Evolutionary conservation across 139 green algal species (phyloP).

Genomic region (Pseudopediastrum boryanum): DNA sequence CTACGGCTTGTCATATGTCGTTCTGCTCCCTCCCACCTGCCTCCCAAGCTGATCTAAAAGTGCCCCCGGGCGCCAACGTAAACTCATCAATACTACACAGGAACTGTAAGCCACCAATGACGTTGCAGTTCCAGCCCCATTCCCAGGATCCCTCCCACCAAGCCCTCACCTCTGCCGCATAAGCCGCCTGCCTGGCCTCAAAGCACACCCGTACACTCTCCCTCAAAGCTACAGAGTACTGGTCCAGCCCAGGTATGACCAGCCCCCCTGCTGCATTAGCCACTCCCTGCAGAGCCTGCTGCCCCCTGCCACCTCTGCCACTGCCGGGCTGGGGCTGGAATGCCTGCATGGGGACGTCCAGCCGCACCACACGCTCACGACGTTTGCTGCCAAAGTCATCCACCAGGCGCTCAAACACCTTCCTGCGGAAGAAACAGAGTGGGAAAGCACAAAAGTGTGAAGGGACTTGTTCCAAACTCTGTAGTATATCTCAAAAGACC

Average conservation of each 20-base stretch:
- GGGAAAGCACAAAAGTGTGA: neutral
- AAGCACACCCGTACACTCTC: slow-evolving; percentile 73
- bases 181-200: slow-evolving; percentile 75
- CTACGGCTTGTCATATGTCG: too few relatives aligned
- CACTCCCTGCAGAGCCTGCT: neutral
- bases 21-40: too few relatives aligned
- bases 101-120: too few relatives aligned
- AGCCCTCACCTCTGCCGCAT: slow-evolving; percentile 72
- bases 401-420: slow-evolving; percentile 73
- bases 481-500: too few relatives aligned
- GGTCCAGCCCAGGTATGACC: slow-evolving; percentile 53
- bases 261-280: neutral
- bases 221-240: slow-evolving; percentile 66
- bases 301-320: neutral
- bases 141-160: neutral
- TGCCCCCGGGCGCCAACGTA: too few relatives aligned
- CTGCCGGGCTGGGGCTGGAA: slow-evolving; percentile 7
- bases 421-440: slow-evolving; percentile 21
- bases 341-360: slow-evolving; percentile 48
- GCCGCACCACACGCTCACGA: slow-evolving; percentile 57
- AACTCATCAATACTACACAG: too few relatives aligned
- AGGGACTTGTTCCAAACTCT: too few relatives aligned
- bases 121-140: too few relatives aligned
- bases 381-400: slow-evolving; percentile 69
- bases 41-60: too few relatives aligned